phyloP scores from a whole-genome alignment of 345 rosid species.

The Citrus sp. region DNA sequence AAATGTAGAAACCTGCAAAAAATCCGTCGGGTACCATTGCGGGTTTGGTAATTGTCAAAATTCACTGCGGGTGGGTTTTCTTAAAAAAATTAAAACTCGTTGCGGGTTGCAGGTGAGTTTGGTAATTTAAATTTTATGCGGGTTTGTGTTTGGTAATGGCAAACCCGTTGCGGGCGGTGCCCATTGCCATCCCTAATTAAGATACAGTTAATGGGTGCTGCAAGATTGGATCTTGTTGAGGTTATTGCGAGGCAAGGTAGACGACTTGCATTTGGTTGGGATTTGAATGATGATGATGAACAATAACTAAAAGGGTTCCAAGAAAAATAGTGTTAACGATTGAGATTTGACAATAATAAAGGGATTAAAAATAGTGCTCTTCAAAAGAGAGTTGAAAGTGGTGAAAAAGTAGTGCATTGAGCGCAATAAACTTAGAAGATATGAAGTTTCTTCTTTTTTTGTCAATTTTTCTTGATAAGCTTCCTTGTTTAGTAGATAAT shows the following conservation, averaged over 20 bases:
- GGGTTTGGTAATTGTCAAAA: too few relatives aligned
- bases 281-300: constrained; percentile 39
- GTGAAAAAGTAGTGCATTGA: neutral
- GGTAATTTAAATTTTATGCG: too few relatives aligned
- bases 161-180: too few relatives aligned
- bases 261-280: constrained; percentile 89
- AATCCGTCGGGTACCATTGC: too few relatives aligned
- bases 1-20: too few relatives aligned
- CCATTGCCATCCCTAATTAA: constrained; percentile 11
- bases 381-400: constrained; percentile 14
- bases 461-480: constrained; percentile 21
- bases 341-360: constrained; percentile 14
- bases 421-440: constrained; percentile 11
- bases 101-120: accelerated
- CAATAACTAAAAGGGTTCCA: constrained; percentile 1
- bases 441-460: constrained; percentile 23
- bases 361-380: constrained; percentile 14
- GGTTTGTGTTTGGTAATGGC: too few relatives aligned
- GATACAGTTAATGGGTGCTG: constrained; percentile 49
- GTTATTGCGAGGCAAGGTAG: constrained; percentile 61
- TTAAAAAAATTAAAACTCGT: too few relatives aligned
- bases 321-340: constrained; percentile 2
- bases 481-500: constrained; percentile 50
- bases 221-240: constrained; percentile 74
- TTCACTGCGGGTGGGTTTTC: too few relatives aligned